phyloP scores from a whole-genome alignment of 305 asterid genomes.

The Petunia hybrid region DNA sequence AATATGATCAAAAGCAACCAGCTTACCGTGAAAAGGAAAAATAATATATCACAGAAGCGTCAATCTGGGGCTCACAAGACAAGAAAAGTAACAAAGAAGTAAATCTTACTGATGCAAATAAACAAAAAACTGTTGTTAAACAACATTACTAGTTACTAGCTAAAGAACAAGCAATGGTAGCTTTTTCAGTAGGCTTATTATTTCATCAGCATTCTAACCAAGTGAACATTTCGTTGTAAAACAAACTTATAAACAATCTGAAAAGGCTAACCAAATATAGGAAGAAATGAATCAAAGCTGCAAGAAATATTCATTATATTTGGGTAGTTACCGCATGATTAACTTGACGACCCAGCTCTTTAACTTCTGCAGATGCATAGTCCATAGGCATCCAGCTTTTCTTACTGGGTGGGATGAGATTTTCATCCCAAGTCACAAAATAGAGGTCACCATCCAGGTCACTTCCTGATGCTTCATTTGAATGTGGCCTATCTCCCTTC shows the following conservation, averaged over 20 bases:
- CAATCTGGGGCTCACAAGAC: neutral
- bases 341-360: conserved; percentile 54
- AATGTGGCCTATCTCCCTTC: conserved; percentile 84
- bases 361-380: conserved; percentile 63
- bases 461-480: conserved; percentile 95
- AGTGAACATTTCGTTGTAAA: conserved; percentile 8
- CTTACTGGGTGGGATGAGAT: conserved; percentile 84
- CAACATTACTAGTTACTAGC: conserved; percentile 6
- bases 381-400: conserved; percentile 88
- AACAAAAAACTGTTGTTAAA: conserved; percentile 10
- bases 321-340: conserved; percentile 58
- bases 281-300: conserved; percentile 27
- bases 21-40: neutral
- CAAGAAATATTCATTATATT: neutral
- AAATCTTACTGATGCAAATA: neutral
- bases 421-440: conserved; percentile 91
- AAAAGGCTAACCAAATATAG: conserved; percentile 1
- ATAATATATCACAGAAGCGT: neutral
- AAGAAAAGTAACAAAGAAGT: neutral
- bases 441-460: conserved; percentile 93
- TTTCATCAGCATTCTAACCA: neutral
- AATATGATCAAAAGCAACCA: neutral
- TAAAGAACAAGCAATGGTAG: conserved; percentile 2
- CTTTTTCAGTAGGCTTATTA: neutral
- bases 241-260: conserved; percentile 18